Percentiles rank a stretch among this genome's conserved stretches.
Conservation (phyloP, 805 yeast genomes). For the Spathaspora sp. region DNA sequence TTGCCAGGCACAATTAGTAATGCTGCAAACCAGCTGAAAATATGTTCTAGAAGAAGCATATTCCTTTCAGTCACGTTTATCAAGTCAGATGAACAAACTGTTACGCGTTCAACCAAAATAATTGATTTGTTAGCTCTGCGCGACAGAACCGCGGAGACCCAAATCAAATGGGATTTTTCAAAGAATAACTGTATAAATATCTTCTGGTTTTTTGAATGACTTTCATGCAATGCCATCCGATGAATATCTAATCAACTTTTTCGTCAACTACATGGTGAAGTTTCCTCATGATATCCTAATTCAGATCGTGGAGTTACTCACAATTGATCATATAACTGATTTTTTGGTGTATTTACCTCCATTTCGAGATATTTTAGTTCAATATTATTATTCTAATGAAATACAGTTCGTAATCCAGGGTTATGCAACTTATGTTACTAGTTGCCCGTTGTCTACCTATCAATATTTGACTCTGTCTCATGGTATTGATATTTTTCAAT, state of each 20-base stretch:
- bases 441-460: neutral
- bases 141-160: too few relatives aligned
- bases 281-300: slow-evolving; percentile 22
- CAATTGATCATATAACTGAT: slow-evolving; percentile 19
- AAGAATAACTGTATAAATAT: too few relatives aligned
- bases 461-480: slow-evolving; percentile 13
- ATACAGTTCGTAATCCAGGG: slow-evolving; percentile 30
- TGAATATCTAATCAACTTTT: slow-evolving; percentile 4
- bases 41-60: too few relatives aligned
- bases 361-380: slow-evolving; percentile 20
- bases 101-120: too few relatives aligned
- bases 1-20: too few relatives aligned
- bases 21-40: too few relatives aligned
- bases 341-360: slow-evolving; percentile 16
- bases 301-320: slow-evolving; percentile 14
- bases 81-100: too few relatives aligned
- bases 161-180: too few relatives aligned
- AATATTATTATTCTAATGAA: slow-evolving; percentile 25
- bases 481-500: slow-evolving; percentile 31
- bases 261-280: slow-evolving; percentile 8
- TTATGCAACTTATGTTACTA: slow-evolving; percentile 7
- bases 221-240: too few relatives aligned
- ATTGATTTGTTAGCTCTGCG: too few relatives aligned
- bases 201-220: too few relatives aligned
- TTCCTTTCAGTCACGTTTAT: too few relatives aligned